phyloP scores from a whole-genome alignment of 2,329 filamentous ascomycete species.

The Apiospora pterosperma region DNA sequence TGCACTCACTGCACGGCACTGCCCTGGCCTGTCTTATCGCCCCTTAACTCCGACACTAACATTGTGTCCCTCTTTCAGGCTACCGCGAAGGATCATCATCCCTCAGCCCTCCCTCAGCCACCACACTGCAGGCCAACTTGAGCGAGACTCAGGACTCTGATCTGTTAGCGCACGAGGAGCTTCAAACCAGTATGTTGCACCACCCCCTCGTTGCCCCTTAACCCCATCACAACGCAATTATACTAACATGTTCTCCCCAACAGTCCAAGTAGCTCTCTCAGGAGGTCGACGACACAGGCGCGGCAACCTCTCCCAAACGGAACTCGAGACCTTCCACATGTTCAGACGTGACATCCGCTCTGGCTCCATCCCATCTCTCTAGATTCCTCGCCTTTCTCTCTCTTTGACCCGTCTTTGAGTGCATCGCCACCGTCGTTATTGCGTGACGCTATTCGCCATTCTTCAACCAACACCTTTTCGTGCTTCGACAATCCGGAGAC shows the following conservation, averaged over 20 bases:
- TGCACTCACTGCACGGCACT: no score
- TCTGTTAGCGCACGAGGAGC: slow-evolving; percentile 2
- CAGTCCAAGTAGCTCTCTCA: background rate
- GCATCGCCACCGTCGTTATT: no score
- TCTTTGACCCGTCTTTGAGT: no score
- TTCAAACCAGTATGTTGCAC: background rate
- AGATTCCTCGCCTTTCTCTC: background rate
- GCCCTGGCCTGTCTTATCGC: no score
- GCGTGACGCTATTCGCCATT: no score
- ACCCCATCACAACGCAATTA: background rate
- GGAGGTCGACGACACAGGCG: slow-evolving; percentile 3
- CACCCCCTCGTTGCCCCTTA: background rate
- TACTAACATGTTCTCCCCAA: background rate
- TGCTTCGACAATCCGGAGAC: no score
- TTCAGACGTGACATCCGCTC: slow-evolving; percentile 3
- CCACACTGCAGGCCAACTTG: background rate
- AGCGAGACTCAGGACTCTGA: slow-evolving; percentile 3
- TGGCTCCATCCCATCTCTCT: background rate
- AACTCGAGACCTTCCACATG: slow-evolving; percentile 5
- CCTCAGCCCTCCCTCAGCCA: background rate
- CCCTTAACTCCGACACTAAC: background rate
- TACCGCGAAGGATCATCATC: slow-evolving; percentile 3
- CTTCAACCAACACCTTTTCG: no score
- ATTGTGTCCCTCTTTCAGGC: background rate
- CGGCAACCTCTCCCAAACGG: slow-evolving; percentile 4